phyloP scores from a whole-genome alignment of 805 yeast species.

The Ogataea angusta region DNA sequence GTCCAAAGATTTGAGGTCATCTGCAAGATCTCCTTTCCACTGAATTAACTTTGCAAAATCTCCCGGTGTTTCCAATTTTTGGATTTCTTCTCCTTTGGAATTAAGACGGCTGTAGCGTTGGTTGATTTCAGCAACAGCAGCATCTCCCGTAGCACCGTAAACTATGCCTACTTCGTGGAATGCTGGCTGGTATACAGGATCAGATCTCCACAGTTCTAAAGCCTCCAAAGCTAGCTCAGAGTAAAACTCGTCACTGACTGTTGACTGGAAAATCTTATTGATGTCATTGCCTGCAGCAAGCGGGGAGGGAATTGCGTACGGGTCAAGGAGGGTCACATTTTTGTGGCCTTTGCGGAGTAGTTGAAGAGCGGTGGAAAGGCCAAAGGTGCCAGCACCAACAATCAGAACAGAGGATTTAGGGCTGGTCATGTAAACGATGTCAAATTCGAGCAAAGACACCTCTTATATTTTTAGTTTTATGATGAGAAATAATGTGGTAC shows the following conservation, averaged over 20 bases:
- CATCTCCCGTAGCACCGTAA: slow-evolving; percentile 27
- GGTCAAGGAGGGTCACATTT: slow-evolving; percentile 17
- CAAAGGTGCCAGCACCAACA: slow-evolving; percentile 45
- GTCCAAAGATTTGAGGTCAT: neutral
- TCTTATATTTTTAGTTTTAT: neutral
- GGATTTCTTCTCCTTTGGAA: neutral
- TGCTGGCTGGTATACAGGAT: slow-evolving; percentile 18
- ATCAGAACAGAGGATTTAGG: slow-evolving; percentile 18
- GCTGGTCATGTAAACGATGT: neutral
- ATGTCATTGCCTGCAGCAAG: slow-evolving; percentile 14
- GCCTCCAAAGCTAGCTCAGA: slow-evolving; percentile 45
- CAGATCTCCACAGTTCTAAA: slow-evolving; percentile 35
- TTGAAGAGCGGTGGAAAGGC: slow-evolving; percentile 40
- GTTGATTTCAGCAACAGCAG: slow-evolving; percentile 7
- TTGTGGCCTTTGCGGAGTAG: slow-evolving; percentile 33
- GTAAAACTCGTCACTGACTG: slow-evolving; percentile 41
- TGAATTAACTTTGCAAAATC: slow-evolving; percentile 1
- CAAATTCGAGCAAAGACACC: neutral
- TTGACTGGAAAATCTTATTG: slow-evolving; percentile 47
- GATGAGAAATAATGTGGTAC: neutral
- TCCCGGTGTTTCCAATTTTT: neutral
- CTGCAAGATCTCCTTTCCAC: neutral
- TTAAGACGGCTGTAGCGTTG: slow-evolving; percentile 2
- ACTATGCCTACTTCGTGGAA: slow-evolving; percentile 34
- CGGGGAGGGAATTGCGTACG: neutral